Evolutionary conservation across 495 filamentous ascomycete genomes (phyloP), one percentile per base, ranked within the genome.

Genomic region (Aspergillus cavernicola): DNA sequence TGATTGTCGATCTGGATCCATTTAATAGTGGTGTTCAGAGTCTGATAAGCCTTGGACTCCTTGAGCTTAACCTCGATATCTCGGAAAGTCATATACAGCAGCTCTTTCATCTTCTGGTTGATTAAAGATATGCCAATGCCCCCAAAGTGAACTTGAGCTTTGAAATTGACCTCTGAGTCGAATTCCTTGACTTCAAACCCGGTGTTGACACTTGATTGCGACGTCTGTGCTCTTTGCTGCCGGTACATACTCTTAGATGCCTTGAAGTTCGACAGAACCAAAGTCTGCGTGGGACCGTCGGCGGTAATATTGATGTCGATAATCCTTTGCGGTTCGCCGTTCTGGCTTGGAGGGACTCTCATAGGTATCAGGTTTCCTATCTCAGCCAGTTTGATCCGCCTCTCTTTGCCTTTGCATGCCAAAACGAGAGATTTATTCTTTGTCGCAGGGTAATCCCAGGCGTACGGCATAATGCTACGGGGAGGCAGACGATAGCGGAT

Each of bases 1-100:
- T 98, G 93, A 63, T 98, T 98, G 73, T 98, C 93, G 63, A 98
- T 92, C 68, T 98, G 93, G 42, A 98, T 91, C 93, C 93, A 98
- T 68, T 97, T 97, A 67, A 96, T 87, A 0, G 88, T 87, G 9
- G 90, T 78, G 41, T 87, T 89, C 52, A 97, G 69, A 5, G 89
- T 97, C 70, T 97, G 93, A 65, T 93, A 96, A 11, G 97, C 73
- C 23, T 80, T 75, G n/a, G 95, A 97, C 65, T 97, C 93, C 50
- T 82, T 87, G 64, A 89, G 95, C 57, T 92, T 92, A 59, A 97
- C 75, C 61, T 93, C 85, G 45, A 98, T 87, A 53, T 96, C 95
- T 37, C 92, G 82, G 74, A 96, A 86, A 1, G 95, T 98, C 61
- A 96, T 74, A 61, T 98, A 98, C 5, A 95, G 85, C 32, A 98